phyloP scores from a whole-genome alignment of 1,284 basidiomycete genomes.

The Tranzscheliella williamsii region DNA sequence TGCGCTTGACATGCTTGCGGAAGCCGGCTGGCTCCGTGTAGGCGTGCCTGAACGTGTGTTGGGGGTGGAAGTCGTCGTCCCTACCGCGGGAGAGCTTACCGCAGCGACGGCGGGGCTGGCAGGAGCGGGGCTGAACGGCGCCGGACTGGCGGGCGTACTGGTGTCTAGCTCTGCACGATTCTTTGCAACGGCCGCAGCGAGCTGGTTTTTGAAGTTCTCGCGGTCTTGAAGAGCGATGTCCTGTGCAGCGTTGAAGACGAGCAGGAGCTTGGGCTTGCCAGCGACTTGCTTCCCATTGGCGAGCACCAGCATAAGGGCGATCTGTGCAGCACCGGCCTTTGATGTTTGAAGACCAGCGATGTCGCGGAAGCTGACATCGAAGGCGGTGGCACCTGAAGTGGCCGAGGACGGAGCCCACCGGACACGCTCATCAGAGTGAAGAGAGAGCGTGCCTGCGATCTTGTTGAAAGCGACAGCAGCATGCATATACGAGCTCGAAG shows the following conservation, averaged over 20 bases:
- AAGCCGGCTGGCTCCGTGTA: slow-evolving; percentile 3
- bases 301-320: slow-evolving; percentile 46
- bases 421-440: slow-evolving; percentile 19
- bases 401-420: slow-evolving; percentile 40
- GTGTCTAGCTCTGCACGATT: slow-evolving; percentile 14
- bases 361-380: slow-evolving; percentile 25
- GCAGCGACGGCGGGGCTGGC: slow-evolving; percentile 4
- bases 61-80: slow-evolving; percentile 13
- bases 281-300: slow-evolving; percentile 31
- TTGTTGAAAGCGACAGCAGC: slow-evolving; percentile 44
- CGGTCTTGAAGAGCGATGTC: slow-evolving; percentile 37
- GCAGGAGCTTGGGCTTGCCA: slow-evolving; percentile 31
- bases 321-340: slow-evolving; percentile 44
- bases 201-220: slow-evolving; percentile 45
- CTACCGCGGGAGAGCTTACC: too few species aligned
- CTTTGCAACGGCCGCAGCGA: slow-evolving; percentile 36
- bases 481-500: slow-evolving; percentile 30
- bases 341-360: slow-evolving; percentile 45
- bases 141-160: slow-evolving; percentile 9
- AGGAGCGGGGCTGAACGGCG: neutral
- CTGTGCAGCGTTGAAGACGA: slow-evolving; percentile 44
- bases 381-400: slow-evolving; percentile 22
- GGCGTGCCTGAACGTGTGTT: slow-evolving; percentile 8
- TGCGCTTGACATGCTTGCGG: neutral
- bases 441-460: slow-evolving; percentile 40